phyloP scores from a whole-genome alignment of 2,329 filamentous ascomycete species.

The Fusarium sp. region DNA sequence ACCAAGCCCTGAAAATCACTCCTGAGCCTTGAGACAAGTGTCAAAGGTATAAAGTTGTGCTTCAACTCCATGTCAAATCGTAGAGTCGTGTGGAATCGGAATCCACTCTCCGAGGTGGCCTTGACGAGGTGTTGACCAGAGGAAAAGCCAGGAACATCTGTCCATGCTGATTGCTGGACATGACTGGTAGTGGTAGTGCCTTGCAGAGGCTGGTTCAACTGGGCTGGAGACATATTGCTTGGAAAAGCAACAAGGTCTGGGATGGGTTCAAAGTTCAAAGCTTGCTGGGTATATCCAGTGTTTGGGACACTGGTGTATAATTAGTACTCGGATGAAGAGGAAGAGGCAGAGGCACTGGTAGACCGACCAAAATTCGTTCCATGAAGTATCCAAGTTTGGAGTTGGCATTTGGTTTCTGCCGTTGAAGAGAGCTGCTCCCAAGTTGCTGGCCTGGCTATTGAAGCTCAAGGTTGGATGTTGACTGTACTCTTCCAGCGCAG shows the following conservation, averaged over 20 bases:
- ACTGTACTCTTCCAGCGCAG: neutral
- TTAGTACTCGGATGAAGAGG: neutral
- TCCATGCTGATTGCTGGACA: neutral
- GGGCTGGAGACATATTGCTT: neutral
- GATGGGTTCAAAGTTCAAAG: neutral
- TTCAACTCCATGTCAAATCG: neutral
- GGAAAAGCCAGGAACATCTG: neutral
- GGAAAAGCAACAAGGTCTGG: neutral
- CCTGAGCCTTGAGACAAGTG: neutral
- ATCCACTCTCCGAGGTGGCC: neutral
- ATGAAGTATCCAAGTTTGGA: neutral
- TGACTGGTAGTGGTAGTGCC: neutral
- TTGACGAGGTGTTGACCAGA: neutral
- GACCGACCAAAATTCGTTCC: neutral
- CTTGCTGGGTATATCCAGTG: neutral
- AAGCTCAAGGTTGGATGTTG: neutral
- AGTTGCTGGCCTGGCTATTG: neutral
- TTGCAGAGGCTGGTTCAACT: neutral
- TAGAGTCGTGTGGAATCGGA: neutral
- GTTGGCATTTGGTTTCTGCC: no score
- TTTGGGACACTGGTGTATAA: neutral
- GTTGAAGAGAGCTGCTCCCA: neutral
- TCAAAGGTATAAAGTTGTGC: neutral
- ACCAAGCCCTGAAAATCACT: neutral
- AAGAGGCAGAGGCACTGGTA: no score